Conservation (phyloP, 805 yeast genomes). For the Candida stauntonica region DNA sequence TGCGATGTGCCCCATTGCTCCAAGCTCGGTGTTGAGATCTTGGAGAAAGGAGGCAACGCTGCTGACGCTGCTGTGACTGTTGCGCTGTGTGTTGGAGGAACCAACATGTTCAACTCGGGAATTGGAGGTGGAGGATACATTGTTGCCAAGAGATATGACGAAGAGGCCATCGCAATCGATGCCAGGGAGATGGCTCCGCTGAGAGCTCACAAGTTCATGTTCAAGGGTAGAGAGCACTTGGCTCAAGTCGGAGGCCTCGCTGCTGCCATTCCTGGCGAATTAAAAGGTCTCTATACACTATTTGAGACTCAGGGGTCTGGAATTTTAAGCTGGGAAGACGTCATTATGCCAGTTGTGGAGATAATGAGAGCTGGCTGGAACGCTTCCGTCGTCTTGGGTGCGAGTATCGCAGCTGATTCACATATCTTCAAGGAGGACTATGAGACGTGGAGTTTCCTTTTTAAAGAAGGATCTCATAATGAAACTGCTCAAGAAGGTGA, state of each 20-base stretch:
- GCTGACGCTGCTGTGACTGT: constrained; percentile 93
- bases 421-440: constrained; percentile 29
- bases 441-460: constrained; percentile 55
- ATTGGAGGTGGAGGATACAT: constrained; percentile 85
- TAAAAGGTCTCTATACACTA: constrained; percentile 72
- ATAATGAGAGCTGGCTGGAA: constrained; percentile 63
- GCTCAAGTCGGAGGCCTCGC: constrained; percentile 84
- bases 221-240: constrained; percentile 37
- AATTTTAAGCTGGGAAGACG: constrained; percentile 60
- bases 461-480: constrained; percentile 29
- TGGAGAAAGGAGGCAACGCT: constrained; percentile 57
- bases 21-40: constrained; percentile 30
- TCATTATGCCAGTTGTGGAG: constrained; percentile 71
- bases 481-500: constrained; percentile 54
- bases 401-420: constrained; percentile 38
- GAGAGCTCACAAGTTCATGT: constrained; percentile 63
- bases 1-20: constrained; percentile 34
- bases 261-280: constrained; percentile 86
- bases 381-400: constrained; percentile 41
- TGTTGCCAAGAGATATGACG: constrained; percentile 37
- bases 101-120: constrained; percentile 81
- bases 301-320: constrained; percentile 66
- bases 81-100: constrained; percentile 81
- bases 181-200: constrained; percentile 88
- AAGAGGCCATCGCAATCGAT: constrained; percentile 61